A percentile compares a stretch with the other conserved stretches of the same genome.
phyloP scores from a whole-genome alignment of 116 monocot species.

The Cymodocea nodosa region DNA sequence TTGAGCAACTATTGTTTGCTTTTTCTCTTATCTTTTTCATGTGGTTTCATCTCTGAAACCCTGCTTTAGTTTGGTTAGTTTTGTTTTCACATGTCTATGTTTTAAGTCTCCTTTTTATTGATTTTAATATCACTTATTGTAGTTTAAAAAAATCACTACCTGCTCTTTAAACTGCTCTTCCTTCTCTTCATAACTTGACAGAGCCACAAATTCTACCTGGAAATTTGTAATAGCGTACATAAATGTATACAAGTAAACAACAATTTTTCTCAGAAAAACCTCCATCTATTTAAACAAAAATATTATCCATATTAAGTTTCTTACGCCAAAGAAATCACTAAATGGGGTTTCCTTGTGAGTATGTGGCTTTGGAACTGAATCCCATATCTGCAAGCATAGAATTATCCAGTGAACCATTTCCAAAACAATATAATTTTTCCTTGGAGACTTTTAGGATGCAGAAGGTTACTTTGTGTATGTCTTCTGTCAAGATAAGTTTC shows the following conservation, averaged over 20 bases:
- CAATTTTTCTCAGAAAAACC: background rate
- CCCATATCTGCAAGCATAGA: conserved; percentile 65
- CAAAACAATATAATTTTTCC: conserved; percentile 5
- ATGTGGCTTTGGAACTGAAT: conserved; percentile 68
- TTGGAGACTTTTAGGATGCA: conserved; percentile 13
- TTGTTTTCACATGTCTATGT: too few relatives aligned
- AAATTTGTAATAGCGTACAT: background rate
- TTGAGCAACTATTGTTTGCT: too few relatives aligned
- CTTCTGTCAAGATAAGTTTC: conserved; percentile 93
- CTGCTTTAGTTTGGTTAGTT: too few relatives aligned
- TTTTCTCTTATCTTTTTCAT: too few relatives aligned
- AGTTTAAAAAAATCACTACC: conserved; percentile 18
- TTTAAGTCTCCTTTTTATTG: too few relatives aligned
- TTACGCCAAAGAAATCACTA: conserved; percentile 94
- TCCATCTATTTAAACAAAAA: too few relatives aligned
- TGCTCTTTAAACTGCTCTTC: conserved; percentile 89
- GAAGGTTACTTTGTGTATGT: conserved; percentile 78
- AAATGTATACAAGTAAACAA: background rate
- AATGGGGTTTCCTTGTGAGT: conserved; percentile 73
- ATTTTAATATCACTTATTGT: too few relatives aligned
- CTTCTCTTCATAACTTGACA: conserved; percentile 88
- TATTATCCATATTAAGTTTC: background rate
- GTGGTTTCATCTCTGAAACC: too few relatives aligned
- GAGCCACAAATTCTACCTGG: conserved; percentile 79
- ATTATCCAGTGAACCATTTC: conserved; percentile 54